Evolutionary conservation across 2,329 filamentous ascomycete species (phyloP), one percentile per base, ranked within the genome.

Genomic region (Hypoxylon sp.): DNA sequence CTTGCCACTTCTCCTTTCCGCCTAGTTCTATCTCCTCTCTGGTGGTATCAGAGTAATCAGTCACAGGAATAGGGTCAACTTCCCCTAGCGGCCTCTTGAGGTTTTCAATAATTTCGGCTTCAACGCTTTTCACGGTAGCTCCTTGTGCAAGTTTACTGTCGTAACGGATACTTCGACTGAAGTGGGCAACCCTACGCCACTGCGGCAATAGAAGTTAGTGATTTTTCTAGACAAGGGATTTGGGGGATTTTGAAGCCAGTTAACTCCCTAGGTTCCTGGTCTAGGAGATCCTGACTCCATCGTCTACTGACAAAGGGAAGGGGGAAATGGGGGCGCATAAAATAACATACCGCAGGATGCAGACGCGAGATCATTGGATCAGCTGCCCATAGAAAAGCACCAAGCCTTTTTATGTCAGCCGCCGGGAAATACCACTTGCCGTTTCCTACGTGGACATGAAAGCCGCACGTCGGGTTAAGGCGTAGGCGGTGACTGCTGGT

Each of bases 361-460:
- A 80, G 68, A n/a, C 73, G 74, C 2, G 76, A 77, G 2, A 81
- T 52, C 20, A 77, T 56, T 1, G 77, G 78, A 46, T 80, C 78
- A 7, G 76, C 75, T 3, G 77, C 78, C 75, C 75, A 80, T 5
- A 76, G 59, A 16, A 80, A 73, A 4, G 73, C 74, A 2, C 71
- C 77, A 8, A 75, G 60, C 24, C 77, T 74, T 11, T 75, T 74
- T 11, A 77, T 24, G 0, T 72, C 69, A 9, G 70, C 64, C 8
- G 75, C 46, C 12, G 75, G 69, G 51, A 80, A 75, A 50, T 67
- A 71, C n/a, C 70, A 60, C 12, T 32, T 56, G 0, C 79, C 79
- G 49, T 76, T 76, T 4, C 77, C 79, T 3, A 81, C 69, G 49
- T 80, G 78, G 12, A 81, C 76, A 51, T 79, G 78, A 18, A 80